Conservation (phyloP, 805 yeast species). For the Metschnikowia amazonensis region DNA sequence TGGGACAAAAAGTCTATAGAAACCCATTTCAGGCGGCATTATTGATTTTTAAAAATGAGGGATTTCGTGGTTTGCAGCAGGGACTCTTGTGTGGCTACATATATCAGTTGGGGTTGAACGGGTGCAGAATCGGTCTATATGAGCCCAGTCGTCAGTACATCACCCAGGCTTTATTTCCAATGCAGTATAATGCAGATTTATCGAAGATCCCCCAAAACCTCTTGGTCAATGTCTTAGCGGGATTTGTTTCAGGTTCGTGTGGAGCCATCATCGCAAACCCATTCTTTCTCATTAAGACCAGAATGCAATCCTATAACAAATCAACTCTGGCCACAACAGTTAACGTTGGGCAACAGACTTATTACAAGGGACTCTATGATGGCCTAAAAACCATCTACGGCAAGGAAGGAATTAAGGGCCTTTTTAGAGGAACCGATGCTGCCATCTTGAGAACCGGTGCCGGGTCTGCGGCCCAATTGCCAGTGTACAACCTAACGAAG, state of each 20-base stretch:
- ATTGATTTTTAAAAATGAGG: conserved; percentile 74
- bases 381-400: conserved; percentile 63
- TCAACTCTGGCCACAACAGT: conserved; percentile 26
- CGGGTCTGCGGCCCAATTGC: conserved; percentile 93
- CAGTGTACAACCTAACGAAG: conserved; percentile 81
- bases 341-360: conserved; percentile 88
- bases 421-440: conserved; percentile 90
- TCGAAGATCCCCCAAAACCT: conserved; percentile 33
- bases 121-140: conserved; percentile 90
- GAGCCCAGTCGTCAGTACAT: conserved; percentile 73
- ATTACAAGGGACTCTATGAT: conserved; percentile 63
- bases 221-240: conserved; percentile 69
- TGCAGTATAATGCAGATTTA: conserved; percentile 39
- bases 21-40: conserved; percentile 83
- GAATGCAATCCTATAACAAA: conserved; percentile 91
- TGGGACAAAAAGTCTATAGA: conserved; percentile 56
- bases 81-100: conserved; percentile 86
- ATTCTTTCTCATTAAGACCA: conserved; percentile 83
- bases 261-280: conserved; percentile 94
- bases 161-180: conserved; percentile 53
- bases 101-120: conserved; percentile 88
- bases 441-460: conserved; percentile 92
- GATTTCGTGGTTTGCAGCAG: conserved; percentile 81
- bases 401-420: conserved; percentile 72
- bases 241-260: conserved; percentile 78